A percentile compares a stretch with the other conserved stretches of the same genome.
phyloP scores from a whole-genome alignment of 2,329 filamentous ascomycete species.

The Alternaria consortialis region DNA sequence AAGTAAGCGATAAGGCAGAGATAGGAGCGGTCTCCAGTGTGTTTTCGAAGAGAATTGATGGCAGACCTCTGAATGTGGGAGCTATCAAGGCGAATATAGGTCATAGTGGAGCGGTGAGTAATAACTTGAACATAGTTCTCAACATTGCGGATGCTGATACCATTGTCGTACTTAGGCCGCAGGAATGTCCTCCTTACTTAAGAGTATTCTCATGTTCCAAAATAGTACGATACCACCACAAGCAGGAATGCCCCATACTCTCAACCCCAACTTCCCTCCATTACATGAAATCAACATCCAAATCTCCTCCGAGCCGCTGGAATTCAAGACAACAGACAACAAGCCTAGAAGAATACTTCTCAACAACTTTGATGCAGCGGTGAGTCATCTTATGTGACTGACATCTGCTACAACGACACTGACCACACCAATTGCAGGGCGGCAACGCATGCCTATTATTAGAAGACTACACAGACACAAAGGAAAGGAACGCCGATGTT shows the following conservation, averaged over 20 bases:
- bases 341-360: background rate
- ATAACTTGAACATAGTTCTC: too few species aligned
- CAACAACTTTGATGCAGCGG: slow-evolving; percentile 3
- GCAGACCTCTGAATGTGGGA: slow-evolving; percentile 30
- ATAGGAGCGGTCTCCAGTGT: slow-evolving; percentile 25
- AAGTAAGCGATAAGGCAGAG: slow-evolving; percentile 36
- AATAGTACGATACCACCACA: background rate
- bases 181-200: background rate
- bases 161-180: background rate
- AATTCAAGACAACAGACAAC: background rate
- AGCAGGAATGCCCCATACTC: background rate
- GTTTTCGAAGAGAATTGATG: slow-evolving; percentile 4
- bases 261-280: background rate
- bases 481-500: too few species aligned
- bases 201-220: background rate
- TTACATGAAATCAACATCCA: background rate
- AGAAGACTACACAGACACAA: too few species aligned
- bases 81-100: slow-evolving; percentile 46
- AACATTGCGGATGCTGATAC: too few species aligned
- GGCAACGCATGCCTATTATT: too few species aligned
- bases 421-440: too few species aligned
- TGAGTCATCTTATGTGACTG: background rate
- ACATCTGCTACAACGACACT: too few species aligned
- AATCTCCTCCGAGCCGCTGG: background rate
- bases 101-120: slow-evolving; percentile 36